Evolutionary conservation across 805 yeast genomes (phyloP), one percentile per base, ranked within the genome.

Genomic region (Lachancea lanzarotensis): DNA sequence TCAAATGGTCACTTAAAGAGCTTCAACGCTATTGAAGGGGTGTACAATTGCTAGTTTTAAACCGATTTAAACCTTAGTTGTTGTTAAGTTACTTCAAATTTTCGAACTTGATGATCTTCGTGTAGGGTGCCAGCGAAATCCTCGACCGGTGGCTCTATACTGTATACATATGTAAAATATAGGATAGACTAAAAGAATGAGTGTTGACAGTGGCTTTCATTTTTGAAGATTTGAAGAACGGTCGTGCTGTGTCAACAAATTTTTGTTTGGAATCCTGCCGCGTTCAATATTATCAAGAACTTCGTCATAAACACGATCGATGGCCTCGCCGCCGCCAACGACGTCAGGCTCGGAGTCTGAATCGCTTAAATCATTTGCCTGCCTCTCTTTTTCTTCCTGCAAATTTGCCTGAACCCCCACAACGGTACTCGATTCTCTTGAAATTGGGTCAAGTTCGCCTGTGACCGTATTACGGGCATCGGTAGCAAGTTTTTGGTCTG

Each of bases 281-380:
- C 60, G 55, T 43, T 66, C 67, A 30, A 70, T 46, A 38, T 63
- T 65, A 42, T 70, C 73, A 27, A 70, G 48, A n/a, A 70, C 67
- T 44, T 64, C 59, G 50, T 70, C 74, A 47, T 68, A 70, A 2
- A 71, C 71, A 13, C 64, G 62, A 43, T 60, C 65, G 30, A 65
- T 59, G 1, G 60, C 62, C 19, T 60, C 59, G 13, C 55, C 56
- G 22, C 56, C 66, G 31, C 56, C 46, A 13, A 47, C 49, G 2
- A 31, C 31, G 16, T 39, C 43, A 3, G 36, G 15, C 13, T 15
- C 18, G 6, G 43, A 13, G 11, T 33, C 38, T 12, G 35, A 30
- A 17, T 40, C 47, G 20, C 37, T 20, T 4, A 7, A 5, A 27
- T n/a, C 35, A 17, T 20, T 25, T 10, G 16, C 29, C 11, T 29